Percentiles rank a stretch among this genome's conserved stretches.
These are phyloP conservation scores for Raffaelea deltoideospora DNA, from an alignment of 2,329 filamentous ascomycete genomes.

Conservation along the genomic window DNA sequence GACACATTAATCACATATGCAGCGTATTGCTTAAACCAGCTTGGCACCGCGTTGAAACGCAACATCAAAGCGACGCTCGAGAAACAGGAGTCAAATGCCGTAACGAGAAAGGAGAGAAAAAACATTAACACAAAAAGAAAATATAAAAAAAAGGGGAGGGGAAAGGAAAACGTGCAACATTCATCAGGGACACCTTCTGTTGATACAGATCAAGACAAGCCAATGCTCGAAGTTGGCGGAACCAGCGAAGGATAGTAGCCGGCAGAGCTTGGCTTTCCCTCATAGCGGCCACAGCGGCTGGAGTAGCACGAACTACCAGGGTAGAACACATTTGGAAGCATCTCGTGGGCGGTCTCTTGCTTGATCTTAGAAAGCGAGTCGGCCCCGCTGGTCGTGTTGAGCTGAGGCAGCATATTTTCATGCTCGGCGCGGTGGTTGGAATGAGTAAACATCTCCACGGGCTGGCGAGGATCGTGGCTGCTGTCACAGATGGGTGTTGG, in stretches of 20 bases:
- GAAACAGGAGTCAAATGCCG: too few relatives aligned
- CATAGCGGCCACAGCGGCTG: conserved; percentile 32
- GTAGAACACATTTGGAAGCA: conserved; percentile 31
- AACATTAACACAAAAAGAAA: background rate
- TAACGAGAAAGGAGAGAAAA: background rate
- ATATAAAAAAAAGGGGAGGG: conserved; percentile 4
- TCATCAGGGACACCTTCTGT: too few relatives aligned
- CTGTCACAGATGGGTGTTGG: conserved; percentile 34
- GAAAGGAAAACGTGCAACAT: conserved; percentile 1
- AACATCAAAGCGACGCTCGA: too few relatives aligned
- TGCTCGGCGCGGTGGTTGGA: conserved; percentile 18
- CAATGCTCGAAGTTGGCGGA: conserved; percentile 28
- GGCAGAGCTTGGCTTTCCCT: conserved; percentile 33
- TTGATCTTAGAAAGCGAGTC: conserved; percentile 27
- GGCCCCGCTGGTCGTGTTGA: conserved; percentile 7
- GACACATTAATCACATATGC: too few relatives aligned
- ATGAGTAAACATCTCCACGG: conserved; percentile 34
- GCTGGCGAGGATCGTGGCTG: conserved; percentile 24
- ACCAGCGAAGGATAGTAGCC: conserved; percentile 39
- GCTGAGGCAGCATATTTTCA: conserved; percentile 16
- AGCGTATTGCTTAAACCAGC: too few relatives aligned
- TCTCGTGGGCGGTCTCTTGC: conserved; percentile 26
- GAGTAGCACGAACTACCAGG: conserved; percentile 23
- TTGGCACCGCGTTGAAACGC: too few relatives aligned
- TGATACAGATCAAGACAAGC: conserved; percentile 18